These are phyloP conservation scores for Acanthochlamys bracteata DNA, from an alignment of 106 monocot genomes.

Conservation along the genomic window DNA sequence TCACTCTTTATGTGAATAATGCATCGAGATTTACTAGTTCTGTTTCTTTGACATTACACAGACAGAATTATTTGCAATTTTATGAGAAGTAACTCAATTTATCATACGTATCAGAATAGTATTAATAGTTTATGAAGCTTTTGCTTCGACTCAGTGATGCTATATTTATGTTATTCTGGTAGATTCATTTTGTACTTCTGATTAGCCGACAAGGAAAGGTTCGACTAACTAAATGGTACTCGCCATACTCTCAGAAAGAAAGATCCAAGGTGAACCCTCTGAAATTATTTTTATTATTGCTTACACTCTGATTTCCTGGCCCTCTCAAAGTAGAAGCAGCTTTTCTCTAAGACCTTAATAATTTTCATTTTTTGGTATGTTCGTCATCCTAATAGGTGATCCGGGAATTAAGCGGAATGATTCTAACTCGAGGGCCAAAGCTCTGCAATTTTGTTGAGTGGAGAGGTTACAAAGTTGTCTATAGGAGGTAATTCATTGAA, in stretches of 20 bases:
- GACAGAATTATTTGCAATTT: too few relatives aligned
- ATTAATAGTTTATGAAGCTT: too few relatives aligned
- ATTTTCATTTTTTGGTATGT: not conserved
- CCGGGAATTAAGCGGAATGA: slow-evolving; percentile 87
- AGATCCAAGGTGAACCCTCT: slow-evolving; percentile 45
- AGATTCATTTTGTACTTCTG: slow-evolving; percentile 72
- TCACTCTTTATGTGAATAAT: too few relatives aligned
- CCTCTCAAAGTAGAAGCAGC: not conserved
- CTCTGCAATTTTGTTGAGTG: slow-evolving; percentile 96
- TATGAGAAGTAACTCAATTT: too few relatives aligned
- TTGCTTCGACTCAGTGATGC: too few relatives aligned
- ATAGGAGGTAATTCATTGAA: slow-evolving; percentile 50
- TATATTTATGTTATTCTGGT: not conserved
- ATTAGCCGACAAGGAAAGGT: slow-evolving; percentile 73
- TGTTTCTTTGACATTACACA: too few relatives aligned
- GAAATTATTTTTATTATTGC: not conserved
- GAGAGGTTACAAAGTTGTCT: slow-evolving; percentile 93
- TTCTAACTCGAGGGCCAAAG: slow-evolving; percentile 79
- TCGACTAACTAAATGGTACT: slow-evolving; percentile 74
- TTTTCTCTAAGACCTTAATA: not conserved
- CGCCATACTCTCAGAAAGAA: slow-evolving; percentile 72
- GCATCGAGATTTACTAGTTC: too few relatives aligned
- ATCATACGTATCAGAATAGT: too few relatives aligned
- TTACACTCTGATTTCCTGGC: not conserved
- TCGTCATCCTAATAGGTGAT: slow-evolving; percentile 44